Conservation (phyloP, 2,329 filamentous ascomycete species). For the Didymella arachidicola region DNA sequence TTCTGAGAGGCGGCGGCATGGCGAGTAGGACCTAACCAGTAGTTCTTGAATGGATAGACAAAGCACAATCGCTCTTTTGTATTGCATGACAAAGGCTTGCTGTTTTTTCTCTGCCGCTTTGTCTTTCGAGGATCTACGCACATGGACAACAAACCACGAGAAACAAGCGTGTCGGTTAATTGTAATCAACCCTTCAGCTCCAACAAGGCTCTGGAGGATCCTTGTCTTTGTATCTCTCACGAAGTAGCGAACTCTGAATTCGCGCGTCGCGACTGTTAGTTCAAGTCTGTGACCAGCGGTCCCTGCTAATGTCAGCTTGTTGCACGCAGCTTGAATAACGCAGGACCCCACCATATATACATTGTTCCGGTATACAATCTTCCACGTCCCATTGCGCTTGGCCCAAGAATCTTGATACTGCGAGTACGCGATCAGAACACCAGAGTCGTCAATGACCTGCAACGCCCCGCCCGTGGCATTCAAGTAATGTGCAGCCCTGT, state of each 20-base stretch:
- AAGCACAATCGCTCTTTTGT: neutral
- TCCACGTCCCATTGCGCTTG: constrained; percentile 8
- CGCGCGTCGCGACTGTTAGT: neutral
- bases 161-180: neutral
- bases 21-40: neutral
- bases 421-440: constrained; percentile 4
- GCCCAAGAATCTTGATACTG: constrained; percentile 21
- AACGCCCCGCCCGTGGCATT: constrained; percentile 1
- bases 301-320: neutral
- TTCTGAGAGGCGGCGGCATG: neutral
- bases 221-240: neutral
- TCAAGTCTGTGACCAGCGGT: neutral
- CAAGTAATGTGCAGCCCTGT: constrained; percentile 9
- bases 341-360: constrained; percentile 13
- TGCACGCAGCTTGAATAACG: neutral
- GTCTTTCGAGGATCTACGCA: no score
- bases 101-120: neutral
- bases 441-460: neutral
- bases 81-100: neutral
- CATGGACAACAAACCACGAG: neutral
- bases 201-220: neutral
- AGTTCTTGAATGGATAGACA: neutral
- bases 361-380: constrained; percentile 8
- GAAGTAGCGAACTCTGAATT: neutral
- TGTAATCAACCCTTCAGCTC: neutral